A percentile compares a stretch with the other conserved stretches of the same genome.
These are phyloP conservation scores for Psidium guajava DNA, from an alignment of 345 rosid species.

Conservation along the genomic window DNA sequence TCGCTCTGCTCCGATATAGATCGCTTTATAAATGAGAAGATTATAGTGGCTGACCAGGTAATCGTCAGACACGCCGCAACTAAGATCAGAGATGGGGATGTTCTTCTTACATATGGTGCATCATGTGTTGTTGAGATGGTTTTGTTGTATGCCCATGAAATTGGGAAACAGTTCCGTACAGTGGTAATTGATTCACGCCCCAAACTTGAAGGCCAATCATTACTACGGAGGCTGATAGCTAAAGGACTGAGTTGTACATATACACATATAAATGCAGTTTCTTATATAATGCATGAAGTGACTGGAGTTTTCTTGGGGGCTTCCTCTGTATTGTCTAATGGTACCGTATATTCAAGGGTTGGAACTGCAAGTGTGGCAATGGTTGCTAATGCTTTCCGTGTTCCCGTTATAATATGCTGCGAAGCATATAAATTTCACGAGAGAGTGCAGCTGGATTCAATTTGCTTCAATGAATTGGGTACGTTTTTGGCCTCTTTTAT, in stretches of 20 bases:
- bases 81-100: constrained; percentile 90
- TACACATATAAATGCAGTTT: constrained; percentile 84
- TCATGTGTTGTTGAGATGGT: constrained; percentile 87
- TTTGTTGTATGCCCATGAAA: constrained; percentile 74
- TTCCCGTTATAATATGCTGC: constrained; percentile 89
- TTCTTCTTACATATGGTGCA: constrained; percentile 79
- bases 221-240: constrained; percentile 74
- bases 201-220: constrained; percentile 74
- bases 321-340: constrained; percentile 84
- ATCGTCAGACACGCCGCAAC: constrained; percentile 79
- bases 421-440: constrained; percentile 96
- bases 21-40: constrained; percentile 72
- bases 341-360: constrained; percentile 86
- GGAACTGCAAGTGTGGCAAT: constrained; percentile 95
- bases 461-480: constrained; percentile 95
- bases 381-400: constrained; percentile 76
- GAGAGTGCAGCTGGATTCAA: constrained; percentile 91
- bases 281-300: constrained; percentile 93
- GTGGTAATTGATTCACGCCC: constrained; percentile 94
- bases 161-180: constrained; percentile 73
- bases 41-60: constrained; percentile 58
- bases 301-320: constrained; percentile 90
- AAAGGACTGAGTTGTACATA: constrained; percentile 81
- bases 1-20: constrained; percentile 65
- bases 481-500: constrained; percentile 5